A percentile compares a stretch with the other conserved stretches of the same genome.
Conservation (phyloP, 192 early-diverging fungal genomes). For the Backusella macrospora region DNA sequence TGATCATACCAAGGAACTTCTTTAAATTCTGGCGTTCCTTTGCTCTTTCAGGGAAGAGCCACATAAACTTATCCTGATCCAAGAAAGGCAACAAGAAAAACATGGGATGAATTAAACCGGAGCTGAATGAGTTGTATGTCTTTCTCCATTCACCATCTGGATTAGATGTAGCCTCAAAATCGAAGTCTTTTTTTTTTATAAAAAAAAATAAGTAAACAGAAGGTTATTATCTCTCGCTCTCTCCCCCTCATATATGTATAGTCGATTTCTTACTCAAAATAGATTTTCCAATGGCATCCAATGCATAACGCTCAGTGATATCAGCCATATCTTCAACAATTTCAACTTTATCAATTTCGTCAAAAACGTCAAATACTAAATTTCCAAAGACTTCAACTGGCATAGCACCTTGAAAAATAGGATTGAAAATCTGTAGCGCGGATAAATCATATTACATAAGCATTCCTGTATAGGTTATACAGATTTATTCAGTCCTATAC, state of each 20-base stretch:
- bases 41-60: conserved; percentile 26
- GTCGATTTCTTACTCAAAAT: neutral
- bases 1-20: conserved; percentile 24
- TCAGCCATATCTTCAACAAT: conserved; percentile 11
- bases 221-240: neutral
- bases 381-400: conserved; percentile 10
- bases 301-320: conserved; percentile 5
- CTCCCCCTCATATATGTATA: neutral
- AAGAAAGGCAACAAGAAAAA: conserved; percentile 30
- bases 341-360: neutral
- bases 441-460: neutral
- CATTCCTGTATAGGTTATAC: neutral
- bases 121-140: conserved; percentile 24
- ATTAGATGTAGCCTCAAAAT: conserved; percentile 30
- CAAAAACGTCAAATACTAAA: conserved; percentile 8
- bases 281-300: conserved; percentile 13
- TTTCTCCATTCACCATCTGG: conserved; percentile 27
- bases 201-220: neutral
- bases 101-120: conserved; percentile 14
- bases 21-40: conserved; percentile 18
- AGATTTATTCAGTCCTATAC: neutral
- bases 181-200: conserved; percentile 9
- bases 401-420: conserved; percentile 10
- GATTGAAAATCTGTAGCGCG: neutral
- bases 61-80: conserved; percentile 16